Evolutionary conservation across 1,139 yeast genomes (phyloP).

Genomic region (Taiozyma sp.): DNA sequence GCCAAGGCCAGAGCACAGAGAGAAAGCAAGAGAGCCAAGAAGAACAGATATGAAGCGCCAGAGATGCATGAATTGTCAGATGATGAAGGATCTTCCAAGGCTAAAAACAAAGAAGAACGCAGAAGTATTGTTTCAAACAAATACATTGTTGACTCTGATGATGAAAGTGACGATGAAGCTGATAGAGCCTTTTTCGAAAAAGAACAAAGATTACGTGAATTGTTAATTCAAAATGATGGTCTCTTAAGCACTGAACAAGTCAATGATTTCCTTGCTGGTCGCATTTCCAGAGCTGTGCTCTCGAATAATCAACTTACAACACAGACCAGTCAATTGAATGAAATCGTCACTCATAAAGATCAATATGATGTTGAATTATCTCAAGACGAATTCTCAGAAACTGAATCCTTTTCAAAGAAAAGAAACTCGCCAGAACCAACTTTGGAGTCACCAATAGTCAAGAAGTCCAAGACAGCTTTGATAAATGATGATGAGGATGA

Average conservation of each 20-base stretch:
- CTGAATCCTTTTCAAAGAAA: conserved; percentile 9
- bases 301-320: background rate
- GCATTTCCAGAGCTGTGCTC: background rate
- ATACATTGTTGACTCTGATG: conserved; percentile 60
- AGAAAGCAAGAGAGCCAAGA: conserved; percentile 6
- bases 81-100: conserved; percentile 8
- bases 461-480: conserved; percentile 6
- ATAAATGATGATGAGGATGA: conserved; percentile 9
- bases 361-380: background rate
- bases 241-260: conserved; percentile 27
- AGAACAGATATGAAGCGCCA: conserved; percentile 1
- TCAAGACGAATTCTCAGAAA: background rate
- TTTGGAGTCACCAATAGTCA: conserved; percentile 11
- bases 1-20: background rate
- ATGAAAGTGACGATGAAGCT: conserved; percentile 58
- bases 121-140: conserved; percentile 31
- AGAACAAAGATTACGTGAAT: conserved; percentile 49
- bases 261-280: conserved; percentile 15
- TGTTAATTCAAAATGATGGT: conserved; percentile 29
- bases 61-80: conserved; percentile 17
- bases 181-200: conserved; percentile 51
- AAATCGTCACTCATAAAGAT: background rate
- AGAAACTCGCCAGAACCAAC: conserved; percentile 6
- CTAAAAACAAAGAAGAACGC: background rate
- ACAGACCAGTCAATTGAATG: background rate